These are phyloP conservation scores for Picea glauca DNA, from an alignment of 75 land plant genomes.

Conservation along the genomic window DNA sequence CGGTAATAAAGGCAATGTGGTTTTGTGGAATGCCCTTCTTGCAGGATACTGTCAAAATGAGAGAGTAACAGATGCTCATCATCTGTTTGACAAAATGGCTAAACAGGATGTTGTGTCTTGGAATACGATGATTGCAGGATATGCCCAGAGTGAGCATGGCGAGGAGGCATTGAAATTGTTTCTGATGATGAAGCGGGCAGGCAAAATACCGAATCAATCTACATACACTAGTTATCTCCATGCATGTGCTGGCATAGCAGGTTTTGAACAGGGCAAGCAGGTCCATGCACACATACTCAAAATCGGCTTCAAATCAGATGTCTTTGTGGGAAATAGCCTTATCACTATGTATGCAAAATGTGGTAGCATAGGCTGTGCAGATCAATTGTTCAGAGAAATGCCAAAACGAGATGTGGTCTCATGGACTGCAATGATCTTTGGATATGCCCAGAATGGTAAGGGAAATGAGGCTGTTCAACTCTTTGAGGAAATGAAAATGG, in stretches of 20 bases:
- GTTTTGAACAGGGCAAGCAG: background rate
- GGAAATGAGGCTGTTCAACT: slow-evolving; percentile 16
- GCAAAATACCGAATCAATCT: background rate
- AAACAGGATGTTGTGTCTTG: slow-evolving; percentile 16
- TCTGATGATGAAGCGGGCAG: background rate
- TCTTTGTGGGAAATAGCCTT: slow-evolving; percentile 44
- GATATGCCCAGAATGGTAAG: slow-evolving; percentile 44
- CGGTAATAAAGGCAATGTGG: slow-evolving; percentile 5
- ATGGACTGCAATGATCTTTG: slow-evolving; percentile 58
- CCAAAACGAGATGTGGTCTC: slow-evolving; percentile 35
- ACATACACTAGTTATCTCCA: slow-evolving; percentile 9
- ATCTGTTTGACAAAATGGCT: slow-evolving; percentile 18
- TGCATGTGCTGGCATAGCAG: slow-evolving; percentile 17
- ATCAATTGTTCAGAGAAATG: slow-evolving; percentile 44
- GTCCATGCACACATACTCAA: slow-evolving; percentile 34
- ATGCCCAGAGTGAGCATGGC: background rate
- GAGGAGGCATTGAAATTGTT: slow-evolving; percentile 1
- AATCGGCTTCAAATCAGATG: slow-evolving; percentile 15
- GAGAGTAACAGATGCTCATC: slow-evolving; percentile 6
- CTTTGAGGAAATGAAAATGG: slow-evolving; percentile 30
- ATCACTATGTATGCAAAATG: slow-evolving; percentile 56
- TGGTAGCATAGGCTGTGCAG: slow-evolving; percentile 22
- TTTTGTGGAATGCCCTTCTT: slow-evolving; percentile 58
- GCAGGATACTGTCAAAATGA: slow-evolving; percentile 39
- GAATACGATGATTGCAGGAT: slow-evolving; percentile 24